Evolutionary conservation across 305 asterid species (phyloP).

Genomic region (Fraxinus greggii): DNA sequence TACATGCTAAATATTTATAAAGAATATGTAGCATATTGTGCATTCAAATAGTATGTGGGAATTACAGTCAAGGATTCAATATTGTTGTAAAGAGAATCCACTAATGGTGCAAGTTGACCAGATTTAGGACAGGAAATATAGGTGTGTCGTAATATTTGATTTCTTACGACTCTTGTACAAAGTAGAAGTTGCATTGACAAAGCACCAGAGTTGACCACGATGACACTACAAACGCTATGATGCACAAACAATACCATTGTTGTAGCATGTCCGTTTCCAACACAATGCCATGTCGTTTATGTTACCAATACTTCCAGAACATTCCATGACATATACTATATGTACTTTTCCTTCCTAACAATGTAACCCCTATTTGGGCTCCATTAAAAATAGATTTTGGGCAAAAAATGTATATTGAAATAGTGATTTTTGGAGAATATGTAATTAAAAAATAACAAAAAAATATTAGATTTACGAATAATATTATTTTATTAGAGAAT

Average conservation of each 20-base stretch:
- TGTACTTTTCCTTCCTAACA: background rate
- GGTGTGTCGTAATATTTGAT: background rate
- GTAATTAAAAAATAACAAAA: too few relatives aligned
- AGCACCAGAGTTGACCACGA: background rate
- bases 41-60: background rate
- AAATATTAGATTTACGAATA: too few relatives aligned
- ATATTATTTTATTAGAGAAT: too few relatives aligned
- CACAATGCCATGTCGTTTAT: background rate
- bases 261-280: background rate
- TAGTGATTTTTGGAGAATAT: too few relatives aligned
- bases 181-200: background rate
- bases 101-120: background rate
- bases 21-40: background rate
- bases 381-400: too few relatives aligned
- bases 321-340: background rate
- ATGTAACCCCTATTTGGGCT: too few relatives aligned
- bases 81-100: background rate
- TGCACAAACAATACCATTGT: background rate
- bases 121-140: background rate
- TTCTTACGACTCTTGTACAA: background rate
- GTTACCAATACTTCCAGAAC: background rate
- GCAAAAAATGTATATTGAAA: too few relatives aligned
- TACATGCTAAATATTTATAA: background rate
- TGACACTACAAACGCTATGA: background rate
- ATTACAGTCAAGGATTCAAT: background rate